Evolutionary conservation across 768 basidiomycete genomes (phyloP), one percentile per base, ranked within the genome.

Genomic region (Tulasnella sp.): DNA sequence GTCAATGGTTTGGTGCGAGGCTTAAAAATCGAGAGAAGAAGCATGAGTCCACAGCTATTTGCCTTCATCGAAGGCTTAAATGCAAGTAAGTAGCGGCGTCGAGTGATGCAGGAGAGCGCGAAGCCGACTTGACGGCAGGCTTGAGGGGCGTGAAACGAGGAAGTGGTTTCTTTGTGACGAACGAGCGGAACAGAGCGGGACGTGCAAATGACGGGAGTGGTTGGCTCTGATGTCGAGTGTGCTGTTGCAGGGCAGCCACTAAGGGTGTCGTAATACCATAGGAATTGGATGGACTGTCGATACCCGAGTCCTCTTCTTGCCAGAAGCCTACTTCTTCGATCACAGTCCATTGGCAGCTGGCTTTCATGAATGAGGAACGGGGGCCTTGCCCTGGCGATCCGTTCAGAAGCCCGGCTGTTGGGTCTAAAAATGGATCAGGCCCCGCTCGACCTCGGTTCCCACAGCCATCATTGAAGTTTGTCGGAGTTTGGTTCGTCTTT

Each of bases 161-260:
- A 67, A 93, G 83, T n/a, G 90, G 82, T 77, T 89, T 87, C 73
- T 89, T 87, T 16, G 92, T 88, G 77, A 96, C 88, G 83, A 93
- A 94, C 0, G 90, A 82, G 18, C 95, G 95, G 84, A 96, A 95
- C 32, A 94, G 83, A 67, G 87, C 32, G 73, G 13, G n/a, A n/a
- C 39, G 23, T 57, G 42, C 5, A n/a, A 29, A 57, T 18, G 55
- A 55, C 20, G 75, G 61, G 18, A 76, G 57, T n/a, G 75, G 75
- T 40, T 76, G 75, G 37, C 75, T 76, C 26, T 76, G 75, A 51
- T 76, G 75, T 32, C 75, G 48, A 18, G 57, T 20, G 37, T 76
- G 75, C 39, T 72, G 71, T 26, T 40, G 71, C 71, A 46, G 42
- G 71, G 71, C 71, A 6, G 71, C 37, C 10, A 39, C 71, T 39